phyloP scores from a whole-genome alignment of 768 basidiomycete species.

The Mycena galericulata region DNA sequence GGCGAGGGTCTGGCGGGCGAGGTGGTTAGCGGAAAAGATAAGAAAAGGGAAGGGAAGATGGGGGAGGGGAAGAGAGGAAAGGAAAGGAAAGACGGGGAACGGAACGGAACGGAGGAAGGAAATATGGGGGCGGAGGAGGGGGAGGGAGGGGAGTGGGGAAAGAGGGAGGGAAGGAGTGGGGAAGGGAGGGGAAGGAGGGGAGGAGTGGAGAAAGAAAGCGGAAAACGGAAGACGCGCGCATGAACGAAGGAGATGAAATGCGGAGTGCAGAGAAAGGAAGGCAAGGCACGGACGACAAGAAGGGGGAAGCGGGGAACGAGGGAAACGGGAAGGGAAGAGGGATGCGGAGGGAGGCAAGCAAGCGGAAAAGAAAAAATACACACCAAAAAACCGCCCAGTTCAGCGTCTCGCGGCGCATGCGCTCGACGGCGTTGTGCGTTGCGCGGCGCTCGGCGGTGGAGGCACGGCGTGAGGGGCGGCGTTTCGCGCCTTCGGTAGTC shows the following conservation, averaged over 20 bases:
- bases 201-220: no score
- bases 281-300: no score
- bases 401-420: slow-evolving; percentile 91
- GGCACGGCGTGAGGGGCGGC: slow-evolving; percentile 88
- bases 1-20: slow-evolving; percentile 58
- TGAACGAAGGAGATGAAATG: no score
- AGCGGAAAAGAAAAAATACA: slow-evolving; percentile 37
- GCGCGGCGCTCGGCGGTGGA: slow-evolving; percentile 97
- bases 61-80: not conserved
- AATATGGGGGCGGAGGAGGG: not conserved
- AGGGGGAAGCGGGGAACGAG: no score
- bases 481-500: slow-evolving; percentile 52
- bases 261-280: no score
- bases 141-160: not conserved
- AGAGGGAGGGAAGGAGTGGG: not conserved
- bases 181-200: not conserved
- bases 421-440: slow-evolving; percentile 97
- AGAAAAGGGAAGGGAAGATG: no score
- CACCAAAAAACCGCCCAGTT: slow-evolving; percentile 92
- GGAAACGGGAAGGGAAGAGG: no score
- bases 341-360: not conserved
- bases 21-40: not conserved
- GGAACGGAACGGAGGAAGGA: not conserved
- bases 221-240: no score
- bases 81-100: not conserved